Conservation (phyloP, 805 yeast genomes). For the Ogataea ramenticola region DNA sequence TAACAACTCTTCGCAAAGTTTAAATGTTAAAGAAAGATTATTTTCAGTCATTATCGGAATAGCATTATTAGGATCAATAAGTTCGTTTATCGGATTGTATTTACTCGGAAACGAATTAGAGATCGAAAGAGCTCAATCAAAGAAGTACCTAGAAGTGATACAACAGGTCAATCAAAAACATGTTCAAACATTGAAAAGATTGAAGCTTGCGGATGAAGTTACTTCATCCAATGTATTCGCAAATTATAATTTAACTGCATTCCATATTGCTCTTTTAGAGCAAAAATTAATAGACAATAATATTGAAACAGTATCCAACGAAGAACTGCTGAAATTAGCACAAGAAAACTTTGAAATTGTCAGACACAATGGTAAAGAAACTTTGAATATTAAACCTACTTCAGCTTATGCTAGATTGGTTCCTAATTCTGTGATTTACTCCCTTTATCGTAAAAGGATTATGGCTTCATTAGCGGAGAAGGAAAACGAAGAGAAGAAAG, state of each 20-base stretch:
- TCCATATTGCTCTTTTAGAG: slow-evolving; percentile 52
- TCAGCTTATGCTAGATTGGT: not conserved
- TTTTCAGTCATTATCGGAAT: not conserved
- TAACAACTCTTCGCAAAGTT: not conserved
- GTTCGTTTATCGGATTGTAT: not conserved
- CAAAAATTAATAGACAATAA: slow-evolving; percentile 46
- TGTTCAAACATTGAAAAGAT: not conserved
- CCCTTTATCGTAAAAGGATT: not conserved
- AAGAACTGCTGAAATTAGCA: not conserved
- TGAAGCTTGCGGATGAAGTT: not conserved
- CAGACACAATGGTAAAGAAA: not conserved
- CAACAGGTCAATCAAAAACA: not conserved
- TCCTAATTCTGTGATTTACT: not conserved
- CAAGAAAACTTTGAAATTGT: not conserved
- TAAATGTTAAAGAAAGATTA: not conserved
- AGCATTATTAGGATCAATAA: not conserved
- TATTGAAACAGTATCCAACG: slow-evolving; percentile 30
- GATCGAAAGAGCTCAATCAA: not conserved
- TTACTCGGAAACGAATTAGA: not conserved
- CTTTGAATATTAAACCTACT: not conserved
- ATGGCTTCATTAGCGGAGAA: not conserved
- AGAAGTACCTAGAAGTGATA: not conserved
- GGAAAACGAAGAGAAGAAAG: not conserved
- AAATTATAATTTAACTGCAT: slow-evolving; percentile 28
- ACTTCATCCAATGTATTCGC: not conserved